These are phyloP conservation scores for Logfia minima DNA, from an alignment of 129 eudicot species.

Conservation along the genomic window DNA sequence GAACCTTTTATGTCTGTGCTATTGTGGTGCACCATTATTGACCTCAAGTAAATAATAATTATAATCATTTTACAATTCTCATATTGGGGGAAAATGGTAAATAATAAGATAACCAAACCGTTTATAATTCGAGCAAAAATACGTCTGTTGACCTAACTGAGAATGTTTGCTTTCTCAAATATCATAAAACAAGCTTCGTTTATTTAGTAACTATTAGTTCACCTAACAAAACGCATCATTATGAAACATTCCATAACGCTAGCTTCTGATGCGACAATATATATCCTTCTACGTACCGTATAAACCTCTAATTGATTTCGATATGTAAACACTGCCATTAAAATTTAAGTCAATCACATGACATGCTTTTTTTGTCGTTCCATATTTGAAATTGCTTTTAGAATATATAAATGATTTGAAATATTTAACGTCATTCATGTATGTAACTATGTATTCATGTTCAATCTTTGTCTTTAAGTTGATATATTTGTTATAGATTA, in stretches of 20 bases:
- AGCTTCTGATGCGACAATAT: constrained; percentile 14
- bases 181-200: background rate
- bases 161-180: background rate
- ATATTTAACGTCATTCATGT: too few relatives aligned
- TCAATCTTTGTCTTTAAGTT: background rate
- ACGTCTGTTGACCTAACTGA: background rate
- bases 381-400: constrained; percentile 17
- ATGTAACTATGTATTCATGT: background rate
- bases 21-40: too few relatives aligned
- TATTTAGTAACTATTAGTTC: background rate
- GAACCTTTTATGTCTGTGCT: too few relatives aligned
- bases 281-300: background rate
- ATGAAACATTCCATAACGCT: constrained; percentile 21
- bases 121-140: background rate
- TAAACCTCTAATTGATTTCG: constrained; percentile 13
- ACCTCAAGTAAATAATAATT: too few relatives aligned
- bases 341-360: constrained; percentile 21
- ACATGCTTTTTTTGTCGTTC: constrained; percentile 30
- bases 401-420: background rate
- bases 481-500: too few relatives aligned
- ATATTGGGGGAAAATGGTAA: too few relatives aligned
- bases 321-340: constrained; percentile 11
- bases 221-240: background rate
- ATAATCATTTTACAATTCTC: too few relatives aligned
- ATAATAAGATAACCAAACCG: too few relatives aligned